Base-by-base conservation (phyloP, 2,329 filamentous ascomycete genomes). In the Colletotrichum destructivum region DNA sequence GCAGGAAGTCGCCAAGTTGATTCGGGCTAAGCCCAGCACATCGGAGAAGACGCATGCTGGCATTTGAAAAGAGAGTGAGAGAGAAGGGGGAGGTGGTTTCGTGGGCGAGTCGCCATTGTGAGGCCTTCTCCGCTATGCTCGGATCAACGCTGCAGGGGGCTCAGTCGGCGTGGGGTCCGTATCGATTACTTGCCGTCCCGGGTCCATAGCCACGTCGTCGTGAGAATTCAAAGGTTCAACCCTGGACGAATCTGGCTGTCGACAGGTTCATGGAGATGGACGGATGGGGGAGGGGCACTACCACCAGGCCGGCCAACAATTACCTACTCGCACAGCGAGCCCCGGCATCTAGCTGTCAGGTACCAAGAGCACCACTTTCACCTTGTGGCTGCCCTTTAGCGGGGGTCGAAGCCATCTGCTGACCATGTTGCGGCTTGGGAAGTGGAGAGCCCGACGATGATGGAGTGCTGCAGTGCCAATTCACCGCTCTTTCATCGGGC, bases 401-500 rank as follows among this genome's bases (percentile, higher is more conserved):
- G 66, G 60, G 18, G 38, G 21, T 47, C 42, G 54, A 18, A 35
- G 66, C 66, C 55, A 56, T 65, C 69, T 64, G 66, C 69, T 70
- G 69, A 70, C 69, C 69, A 55, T 42, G 49, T 68, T 26, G 52
- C 35, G 69, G 46, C 66, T 65, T 63, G 47, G 8, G 15, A 46
- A 26, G 65, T 69, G 65, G 59, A 38, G 40, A 47, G 21, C 15
- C 46, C 40, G 31, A 44, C 13, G 23, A 62, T 51, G 42, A 40
- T 70, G 59, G 69, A 56, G 47, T 72, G 66, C 60, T 49, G 47
- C 55, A 60, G 62, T 26, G 52, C 47, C 60, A 65, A 47, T 70
- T 72, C 70, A 72, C 70, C 70, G 70, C 70, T 65, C 54, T 70
- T 72, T 72, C 38, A 60, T 54, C 54, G 31, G 61, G 60, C 21